phyloP scores from a whole-genome alignment of 352 stramenopile genomes.

The Globisporangium perplexum region DNA sequence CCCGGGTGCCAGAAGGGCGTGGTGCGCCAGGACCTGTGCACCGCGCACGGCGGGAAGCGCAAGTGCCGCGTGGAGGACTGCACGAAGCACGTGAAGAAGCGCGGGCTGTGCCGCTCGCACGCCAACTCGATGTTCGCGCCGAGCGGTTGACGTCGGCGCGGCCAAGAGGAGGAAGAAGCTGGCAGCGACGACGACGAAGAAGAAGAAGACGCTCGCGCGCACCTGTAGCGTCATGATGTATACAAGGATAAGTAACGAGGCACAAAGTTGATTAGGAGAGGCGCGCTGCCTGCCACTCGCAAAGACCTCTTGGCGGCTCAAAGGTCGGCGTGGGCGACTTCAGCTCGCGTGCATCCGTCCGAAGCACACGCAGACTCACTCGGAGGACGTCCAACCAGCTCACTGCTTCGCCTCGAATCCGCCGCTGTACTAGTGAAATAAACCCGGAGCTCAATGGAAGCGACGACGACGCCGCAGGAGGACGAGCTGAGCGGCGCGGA shows the following conservation, averaged over 20 bases:
- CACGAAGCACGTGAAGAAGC: conserved; percentile 87
- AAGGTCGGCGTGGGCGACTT: no score
- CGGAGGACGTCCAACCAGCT: no score
- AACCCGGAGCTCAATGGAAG: neutral
- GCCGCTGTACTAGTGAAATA: conserved; percentile 2
- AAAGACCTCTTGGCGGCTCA: no score
- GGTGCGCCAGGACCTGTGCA: conserved; percentile 84
- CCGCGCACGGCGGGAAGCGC: conserved; percentile 79
- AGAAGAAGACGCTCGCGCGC: no score
- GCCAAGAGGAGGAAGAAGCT: no score
- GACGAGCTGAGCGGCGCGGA: conserved; percentile 12
- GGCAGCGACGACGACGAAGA: no score
- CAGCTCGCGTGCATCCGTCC: no score
- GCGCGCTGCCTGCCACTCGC: no score
- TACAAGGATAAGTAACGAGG: neutral
- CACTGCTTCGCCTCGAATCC: no score
- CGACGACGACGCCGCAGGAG: neutral
- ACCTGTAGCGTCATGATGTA: neutral
- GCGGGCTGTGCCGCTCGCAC: conserved; percentile 68
- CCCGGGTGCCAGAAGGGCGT: conserved; percentile 79
- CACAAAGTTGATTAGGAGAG: neutral
- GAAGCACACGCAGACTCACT: no score
- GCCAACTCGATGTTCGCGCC: conserved; percentile 52
- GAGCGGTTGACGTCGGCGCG: conserved; percentile 9
- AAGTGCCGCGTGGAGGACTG: conserved; percentile 77